phyloP scores from a whole-genome alignment of 139 green algal genomes.

The Zygnema cylindricum region DNA sequence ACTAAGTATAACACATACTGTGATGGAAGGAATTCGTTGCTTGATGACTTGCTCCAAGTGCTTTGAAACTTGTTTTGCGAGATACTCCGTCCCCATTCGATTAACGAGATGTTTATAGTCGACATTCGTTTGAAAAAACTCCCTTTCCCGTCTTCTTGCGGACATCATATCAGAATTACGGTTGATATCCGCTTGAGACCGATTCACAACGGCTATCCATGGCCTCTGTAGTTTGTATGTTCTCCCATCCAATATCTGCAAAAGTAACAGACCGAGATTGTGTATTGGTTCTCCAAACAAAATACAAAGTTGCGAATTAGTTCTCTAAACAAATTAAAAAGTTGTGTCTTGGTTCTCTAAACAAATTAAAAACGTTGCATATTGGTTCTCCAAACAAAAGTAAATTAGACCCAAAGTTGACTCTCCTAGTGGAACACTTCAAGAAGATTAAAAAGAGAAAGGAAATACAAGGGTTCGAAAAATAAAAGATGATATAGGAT shows the following conservation, averaged over 20 bases:
- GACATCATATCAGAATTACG: slow-evolving; percentile 34
- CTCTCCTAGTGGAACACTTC: too few relatives aligned
- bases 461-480: too few relatives aligned
- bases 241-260: slow-evolving; percentile 56
- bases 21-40: slow-evolving; percentile 39
- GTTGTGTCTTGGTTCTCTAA: too few relatives aligned
- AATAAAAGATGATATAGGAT: too few relatives aligned
- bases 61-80: slow-evolving; percentile 56
- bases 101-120: slow-evolving; percentile 47
- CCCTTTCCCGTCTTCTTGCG: slow-evolving; percentile 46
- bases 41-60: slow-evolving; percentile 54
- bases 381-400: too few relatives aligned
- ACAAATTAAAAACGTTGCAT: too few relatives aligned
- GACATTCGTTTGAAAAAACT: slow-evolving; percentile 55
- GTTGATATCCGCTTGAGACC: slow-evolving; percentile 68
- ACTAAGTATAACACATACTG: slow-evolving; percentile 16
- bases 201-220: slow-evolving; percentile 69
- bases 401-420: too few relatives aligned
- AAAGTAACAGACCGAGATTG: too few relatives aligned
- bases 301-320: too few relatives aligned
- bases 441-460: too few relatives aligned
- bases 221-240: slow-evolving; percentile 50
- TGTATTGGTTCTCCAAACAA: too few relatives aligned
- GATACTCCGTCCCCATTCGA: slow-evolving; percentile 52
- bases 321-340: too few relatives aligned